Base-by-base conservation (phyloP, 78 protist genomes). In the Bigelowiella natans region DNA sequence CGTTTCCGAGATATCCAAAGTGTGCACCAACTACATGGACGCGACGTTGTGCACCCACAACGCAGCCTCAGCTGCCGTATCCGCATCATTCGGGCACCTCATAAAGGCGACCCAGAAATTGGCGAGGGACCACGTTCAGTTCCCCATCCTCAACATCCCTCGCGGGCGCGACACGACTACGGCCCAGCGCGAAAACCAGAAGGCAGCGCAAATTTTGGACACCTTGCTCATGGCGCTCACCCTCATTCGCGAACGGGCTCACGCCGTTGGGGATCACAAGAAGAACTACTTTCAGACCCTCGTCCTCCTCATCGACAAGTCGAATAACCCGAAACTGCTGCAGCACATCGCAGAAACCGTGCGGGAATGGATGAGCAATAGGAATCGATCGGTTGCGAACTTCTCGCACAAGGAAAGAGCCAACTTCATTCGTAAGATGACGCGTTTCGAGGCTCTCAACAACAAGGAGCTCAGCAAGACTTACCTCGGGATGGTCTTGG, bases 331-430 rank as follows among this genome's bases (percentile, higher is more conserved):
- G 2, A 92, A 92, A 26, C 85, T 93, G 37, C 88, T 94, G 29
- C 1, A 40, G 3, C 90, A 92, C 28, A 39, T 92, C 2, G 37
- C 88, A 2, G 18, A n/a, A 0, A 28, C 92, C 7, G 85, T 92
- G 29, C 38, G 88, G 1, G 7, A 31, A 29, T 90, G 94, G 92
- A 84, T 95, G 39, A 51, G 73, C 18, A 51, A 37, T 18, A 51
- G 18, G 18, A 18, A 18, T 7, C 18, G 18, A 51, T 51, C 73
- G 7, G 29, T 83, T 34, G 39, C 86, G 2, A 83, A 83, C 86
- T 83, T 89, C 2, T 0, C 63, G 88, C 82, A 82, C 40, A 93
- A 93, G 82, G 95, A 94, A 31, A 92, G 93, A 34, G 88, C 91
- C 26, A 83, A 85, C 30, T 88, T 92, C 31, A 28, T 94, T 1